These are phyloP conservation scores for Spathaspora boniae DNA, from an alignment of 805 yeast species.

Conservation along the genomic window DNA sequence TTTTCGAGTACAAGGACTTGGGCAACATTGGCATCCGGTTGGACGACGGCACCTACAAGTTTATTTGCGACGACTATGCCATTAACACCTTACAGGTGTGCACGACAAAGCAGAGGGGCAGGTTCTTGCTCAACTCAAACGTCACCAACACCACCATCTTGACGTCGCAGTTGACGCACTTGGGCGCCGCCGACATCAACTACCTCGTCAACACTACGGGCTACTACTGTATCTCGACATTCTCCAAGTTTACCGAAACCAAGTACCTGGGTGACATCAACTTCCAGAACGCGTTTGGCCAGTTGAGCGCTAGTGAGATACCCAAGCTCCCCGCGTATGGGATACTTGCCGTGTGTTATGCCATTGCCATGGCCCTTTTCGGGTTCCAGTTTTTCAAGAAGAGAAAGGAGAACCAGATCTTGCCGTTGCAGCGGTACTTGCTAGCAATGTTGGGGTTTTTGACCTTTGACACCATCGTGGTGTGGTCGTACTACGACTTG, in stretches of 20 bases:
- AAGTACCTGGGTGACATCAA: constrained; percentile 65
- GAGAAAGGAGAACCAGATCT: constrained; percentile 66
- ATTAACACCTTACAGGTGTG: constrained; percentile 53
- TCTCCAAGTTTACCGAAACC: constrained; percentile 36
- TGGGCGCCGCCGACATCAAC: constrained; percentile 58
- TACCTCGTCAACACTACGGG: constrained; percentile 77
- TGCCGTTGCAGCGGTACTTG: constrained; percentile 87
- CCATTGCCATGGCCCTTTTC: constrained; percentile 76
- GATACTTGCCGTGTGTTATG: constrained; percentile 76
- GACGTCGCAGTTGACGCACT: constrained; percentile 50
- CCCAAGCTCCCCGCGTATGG: constrained; percentile 92
- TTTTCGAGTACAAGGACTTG: constrained; percentile 82
- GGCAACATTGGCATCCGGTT: constrained; percentile 57
- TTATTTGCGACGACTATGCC: constrained; percentile 73
- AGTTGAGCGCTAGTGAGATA: constrained; percentile 82
- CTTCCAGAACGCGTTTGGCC: constrained; percentile 91
- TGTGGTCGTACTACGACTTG: constrained; percentile 89
- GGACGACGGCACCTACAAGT: constrained; percentile 41
- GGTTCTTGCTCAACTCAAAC: constrained; percentile 54
- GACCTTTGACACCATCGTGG: constrained; percentile 77
- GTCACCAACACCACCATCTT: constrained; percentile 51
- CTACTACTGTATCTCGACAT: constrained; percentile 85
- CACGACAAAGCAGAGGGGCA: constrained; percentile 49
- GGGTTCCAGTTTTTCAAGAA: constrained; percentile 82
- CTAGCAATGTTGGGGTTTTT: constrained; percentile 81